phyloP scores from a whole-genome alignment of 1,284 basidiomycete species.

The Fomitopsis betulina region DNA sequence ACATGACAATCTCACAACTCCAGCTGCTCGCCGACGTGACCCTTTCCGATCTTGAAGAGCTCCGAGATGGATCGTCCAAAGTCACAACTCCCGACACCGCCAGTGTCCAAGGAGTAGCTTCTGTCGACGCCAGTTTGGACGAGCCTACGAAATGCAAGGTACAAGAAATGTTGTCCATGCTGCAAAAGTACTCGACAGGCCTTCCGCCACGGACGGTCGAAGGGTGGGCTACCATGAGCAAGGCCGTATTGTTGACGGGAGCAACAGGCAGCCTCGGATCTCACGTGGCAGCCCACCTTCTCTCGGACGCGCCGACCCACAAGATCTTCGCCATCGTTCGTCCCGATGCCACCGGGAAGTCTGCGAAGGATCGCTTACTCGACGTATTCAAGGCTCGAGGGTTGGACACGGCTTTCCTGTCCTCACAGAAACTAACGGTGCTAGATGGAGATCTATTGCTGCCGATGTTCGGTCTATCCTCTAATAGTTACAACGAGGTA shows the following conservation, averaged over 20 bases:
- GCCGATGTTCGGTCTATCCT: constrained; percentile 25
- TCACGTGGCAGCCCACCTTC: too few species aligned
- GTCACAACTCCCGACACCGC: neutral
- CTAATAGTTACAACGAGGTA: constrained; percentile 26
- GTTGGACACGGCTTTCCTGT: constrained; percentile 19
- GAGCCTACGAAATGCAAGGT: constrained; percentile 8
- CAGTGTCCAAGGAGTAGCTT: constrained; percentile 18
- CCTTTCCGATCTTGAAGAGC: constrained; percentile 11
- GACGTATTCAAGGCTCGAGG: too few species aligned
- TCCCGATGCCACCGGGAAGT: too few species aligned
- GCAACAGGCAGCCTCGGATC: too few species aligned
- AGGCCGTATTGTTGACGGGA: too few species aligned
- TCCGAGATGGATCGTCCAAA: constrained; percentile 6
- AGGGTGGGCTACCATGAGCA: too few species aligned
- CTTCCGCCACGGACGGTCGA: too few species aligned
- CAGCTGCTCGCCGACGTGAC: constrained; percentile 33
- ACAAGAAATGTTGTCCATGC: constrained; percentile 31
- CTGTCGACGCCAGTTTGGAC: constrained; percentile 20
- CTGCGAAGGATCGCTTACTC: constrained; percentile 9
- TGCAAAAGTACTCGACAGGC: constrained; percentile 17
- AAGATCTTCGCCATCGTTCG: too few species aligned
- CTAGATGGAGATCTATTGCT: constrained; percentile 29
- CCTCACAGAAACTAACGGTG: constrained; percentile 27
- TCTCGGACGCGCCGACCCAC: too few species aligned
- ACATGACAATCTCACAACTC: constrained; percentile 30